Conservation (phyloP, 306 rosid genomes). For the Leucaena leucocephala region DNA sequence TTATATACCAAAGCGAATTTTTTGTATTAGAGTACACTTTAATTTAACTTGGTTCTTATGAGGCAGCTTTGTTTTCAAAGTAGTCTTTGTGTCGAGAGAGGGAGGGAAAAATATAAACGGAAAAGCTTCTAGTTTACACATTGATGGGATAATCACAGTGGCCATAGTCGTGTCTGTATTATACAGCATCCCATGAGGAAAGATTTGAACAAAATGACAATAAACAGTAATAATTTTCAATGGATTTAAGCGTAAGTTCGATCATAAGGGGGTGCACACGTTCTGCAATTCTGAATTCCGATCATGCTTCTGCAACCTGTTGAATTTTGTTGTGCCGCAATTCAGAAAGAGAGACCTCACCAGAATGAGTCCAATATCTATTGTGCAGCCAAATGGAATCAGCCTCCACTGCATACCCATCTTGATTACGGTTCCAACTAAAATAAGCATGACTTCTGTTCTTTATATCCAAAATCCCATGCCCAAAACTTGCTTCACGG, state of each 20-base stretch:
- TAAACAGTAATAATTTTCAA: background rate
- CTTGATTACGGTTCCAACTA: constrained; percentile 69
- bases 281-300: background rate
- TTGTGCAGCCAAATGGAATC: constrained; percentile 61
- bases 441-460: constrained; percentile 60
- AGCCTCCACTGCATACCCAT: constrained; percentile 62
- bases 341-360: constrained; percentile 14
- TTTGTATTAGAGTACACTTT: too few species aligned
- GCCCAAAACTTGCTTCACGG: constrained; percentile 79
- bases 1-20: too few species aligned
- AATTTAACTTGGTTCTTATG: background rate
- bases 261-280: background rate
- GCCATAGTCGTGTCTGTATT: background rate
- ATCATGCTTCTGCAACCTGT: background rate
- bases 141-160: background rate
- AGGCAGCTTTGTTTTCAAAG: background rate
- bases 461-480: constrained; percentile 62
- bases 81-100: too few species aligned
- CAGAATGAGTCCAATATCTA: constrained; percentile 43
- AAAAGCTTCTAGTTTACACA: background rate
- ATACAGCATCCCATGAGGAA: background rate
- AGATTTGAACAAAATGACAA: background rate
- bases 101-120: background rate
- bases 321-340: background rate
- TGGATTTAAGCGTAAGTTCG: background rate